A percentile compares a stretch with the other conserved stretches of the same genome.
Evolutionary conservation across 495 filamentous ascomycete genomes (phyloP).

Genomic region (Chaetomium tenue): DNA sequence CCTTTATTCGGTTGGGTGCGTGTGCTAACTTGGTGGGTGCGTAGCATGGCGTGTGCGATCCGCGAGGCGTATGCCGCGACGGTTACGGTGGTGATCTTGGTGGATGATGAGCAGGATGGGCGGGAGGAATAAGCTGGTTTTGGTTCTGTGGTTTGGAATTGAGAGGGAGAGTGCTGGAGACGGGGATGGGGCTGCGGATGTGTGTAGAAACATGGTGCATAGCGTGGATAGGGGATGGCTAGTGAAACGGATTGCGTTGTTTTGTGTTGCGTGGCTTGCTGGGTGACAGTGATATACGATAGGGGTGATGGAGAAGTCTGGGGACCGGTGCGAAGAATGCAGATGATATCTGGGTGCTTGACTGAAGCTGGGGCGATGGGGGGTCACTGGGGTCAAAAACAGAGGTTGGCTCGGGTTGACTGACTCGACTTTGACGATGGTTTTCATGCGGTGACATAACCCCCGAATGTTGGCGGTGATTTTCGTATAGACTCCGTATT

Average conservation of each 20-base stretch:
- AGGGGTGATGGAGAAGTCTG: not conserved
- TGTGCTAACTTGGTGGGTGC: slow-evolving; percentile 18
- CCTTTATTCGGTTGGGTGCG: no score
- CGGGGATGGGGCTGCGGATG: not conserved
- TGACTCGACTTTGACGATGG: not conserved
- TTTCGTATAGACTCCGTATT: not conserved
- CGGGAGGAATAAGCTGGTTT: slow-evolving; percentile 19
- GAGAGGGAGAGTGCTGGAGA: not conserved
- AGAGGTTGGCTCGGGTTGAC: not conserved
- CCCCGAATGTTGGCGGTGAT: not conserved
- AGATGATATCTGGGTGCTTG: not conserved
- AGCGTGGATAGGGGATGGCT: not conserved
- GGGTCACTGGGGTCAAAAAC: not conserved
- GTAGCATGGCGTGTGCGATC: slow-evolving; percentile 64
- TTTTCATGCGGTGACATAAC: not conserved
- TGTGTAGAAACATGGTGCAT: not conserved
- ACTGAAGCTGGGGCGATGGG: not conserved
- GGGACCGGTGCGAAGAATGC: not conserved
- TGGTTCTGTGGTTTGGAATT: not conserved
- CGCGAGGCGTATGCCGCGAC: slow-evolving; percentile 69
- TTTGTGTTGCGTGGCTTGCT: not conserved
- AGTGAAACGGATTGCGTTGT: not conserved
- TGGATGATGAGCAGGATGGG: slow-evolving; percentile 38
- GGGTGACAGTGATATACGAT: not conserved
- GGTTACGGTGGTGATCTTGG: slow-evolving; percentile 65